phyloP scores from a whole-genome alignment of 2,329 filamentous ascomycete genomes.

The Aureobasidium sp. region DNA sequence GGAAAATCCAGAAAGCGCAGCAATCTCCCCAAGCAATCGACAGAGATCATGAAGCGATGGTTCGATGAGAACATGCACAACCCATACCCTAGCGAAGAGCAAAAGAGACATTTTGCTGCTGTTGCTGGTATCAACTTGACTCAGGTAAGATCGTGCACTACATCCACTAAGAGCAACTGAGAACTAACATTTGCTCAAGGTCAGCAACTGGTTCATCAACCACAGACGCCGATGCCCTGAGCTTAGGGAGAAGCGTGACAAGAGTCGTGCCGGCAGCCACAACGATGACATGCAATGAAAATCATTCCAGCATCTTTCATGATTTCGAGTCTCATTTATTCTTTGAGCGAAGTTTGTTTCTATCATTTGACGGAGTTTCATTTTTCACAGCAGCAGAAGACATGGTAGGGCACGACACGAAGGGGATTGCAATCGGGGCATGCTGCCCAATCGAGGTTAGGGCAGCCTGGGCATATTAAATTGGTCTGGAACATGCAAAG shows the following conservation, averaged over 20 bases:
- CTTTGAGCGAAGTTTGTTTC: slow-evolving; percentile 1
- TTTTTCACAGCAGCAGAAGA: neutral
- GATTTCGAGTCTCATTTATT: neutral
- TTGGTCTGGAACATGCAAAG: slow-evolving; percentile 5
- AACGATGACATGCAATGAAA: slow-evolving; percentile 12
- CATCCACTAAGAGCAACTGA: neutral
- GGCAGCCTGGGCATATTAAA: slow-evolving; percentile 3
- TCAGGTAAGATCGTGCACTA: slow-evolving; percentile 21
- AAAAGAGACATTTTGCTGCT: slow-evolving; percentile 24
- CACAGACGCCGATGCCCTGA: slow-evolving; percentile 33
- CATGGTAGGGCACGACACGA: neutral
- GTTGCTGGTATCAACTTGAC: slow-evolving; percentile 33
- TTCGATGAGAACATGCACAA: slow-evolving; percentile 34
- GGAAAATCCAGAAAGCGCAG: slow-evolving; percentile 32
- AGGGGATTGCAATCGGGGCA: neutral
- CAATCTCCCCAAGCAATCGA: slow-evolving; percentile 34
- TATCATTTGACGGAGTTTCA: slow-evolving; percentile 4
- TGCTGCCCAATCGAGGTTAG: neutral
- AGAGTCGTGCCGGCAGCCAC: slow-evolving; percentile 16
- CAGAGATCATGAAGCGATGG: slow-evolving; percentile 36
- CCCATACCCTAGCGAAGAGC: slow-evolving; percentile 34
- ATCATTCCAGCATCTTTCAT: neutral
- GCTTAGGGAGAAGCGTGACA: slow-evolving; percentile 32
- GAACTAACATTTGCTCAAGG: slow-evolving; percentile 15
- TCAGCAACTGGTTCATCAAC: slow-evolving; percentile 37